phyloP scores from a whole-genome alignment of 2,329 filamentous ascomycete genomes.

The Penicillium freii region DNA sequence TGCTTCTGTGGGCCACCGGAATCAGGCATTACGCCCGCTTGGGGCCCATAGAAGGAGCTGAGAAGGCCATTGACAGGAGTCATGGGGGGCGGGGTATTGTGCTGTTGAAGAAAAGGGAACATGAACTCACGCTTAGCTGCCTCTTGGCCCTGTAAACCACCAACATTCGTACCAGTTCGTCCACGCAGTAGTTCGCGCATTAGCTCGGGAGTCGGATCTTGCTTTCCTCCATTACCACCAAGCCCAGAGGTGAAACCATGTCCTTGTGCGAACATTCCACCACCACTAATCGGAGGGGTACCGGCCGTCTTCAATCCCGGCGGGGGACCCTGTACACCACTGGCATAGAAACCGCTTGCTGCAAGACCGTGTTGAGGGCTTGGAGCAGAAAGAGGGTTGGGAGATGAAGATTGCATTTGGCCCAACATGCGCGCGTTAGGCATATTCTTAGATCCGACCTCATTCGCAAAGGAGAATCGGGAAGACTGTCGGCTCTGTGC shows the following conservation, averaged over 20 bases:
- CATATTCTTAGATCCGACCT: constrained; percentile 53
- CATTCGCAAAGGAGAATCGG: constrained; percentile 77
- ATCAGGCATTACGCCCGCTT: constrained; percentile 84
- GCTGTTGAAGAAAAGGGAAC: constrained; percentile 87
- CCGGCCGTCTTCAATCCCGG: constrained; percentile 93
- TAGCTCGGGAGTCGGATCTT: constrained; percentile 71
- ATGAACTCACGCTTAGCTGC: constrained; percentile 97
- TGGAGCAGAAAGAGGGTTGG: constrained; percentile 39
- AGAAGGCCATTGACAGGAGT: constrained; percentile 87
- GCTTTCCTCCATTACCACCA: constrained; percentile 59
- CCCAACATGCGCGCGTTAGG: constrained; percentile 58
- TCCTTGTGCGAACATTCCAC: constrained; percentile 84
- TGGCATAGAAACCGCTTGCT: constrained; percentile 72
- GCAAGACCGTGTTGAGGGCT: constrained; percentile 45
- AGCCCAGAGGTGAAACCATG: constrained; percentile 77
- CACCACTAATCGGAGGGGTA: constrained; percentile 78
- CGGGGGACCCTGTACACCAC: constrained; percentile 85
- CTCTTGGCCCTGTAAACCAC: constrained; percentile 72
- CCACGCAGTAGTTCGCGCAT: constrained; percentile 79
- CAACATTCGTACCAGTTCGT: constrained; percentile 57
- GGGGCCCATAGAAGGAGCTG: constrained; percentile 85
- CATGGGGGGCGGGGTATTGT: constrained; percentile 85
- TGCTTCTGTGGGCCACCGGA: constrained; percentile 78
- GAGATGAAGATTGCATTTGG: constrained; percentile 46
- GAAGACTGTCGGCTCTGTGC: constrained; percentile 79